Evolutionary conservation across 768 basidiomycete genomes (phyloP).

Genomic region (Boletus pseudopeckii): DNA sequence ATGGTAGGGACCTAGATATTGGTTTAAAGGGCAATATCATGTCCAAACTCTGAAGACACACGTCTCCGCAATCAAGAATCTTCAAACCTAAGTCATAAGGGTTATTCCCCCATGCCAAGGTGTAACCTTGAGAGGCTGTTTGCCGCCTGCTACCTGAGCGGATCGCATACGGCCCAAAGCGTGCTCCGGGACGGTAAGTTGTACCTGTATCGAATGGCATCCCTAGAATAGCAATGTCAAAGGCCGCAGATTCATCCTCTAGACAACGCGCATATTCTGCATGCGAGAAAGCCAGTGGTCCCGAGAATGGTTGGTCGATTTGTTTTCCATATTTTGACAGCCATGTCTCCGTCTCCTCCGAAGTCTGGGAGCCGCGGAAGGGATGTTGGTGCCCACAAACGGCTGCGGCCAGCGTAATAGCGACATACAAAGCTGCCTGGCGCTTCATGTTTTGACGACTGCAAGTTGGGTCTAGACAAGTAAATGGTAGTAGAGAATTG

Average conservation of each 20-base stretch:
- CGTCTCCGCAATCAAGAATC: constrained; percentile 84
- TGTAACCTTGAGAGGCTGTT: constrained; percentile 57
- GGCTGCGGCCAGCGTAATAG: background rate
- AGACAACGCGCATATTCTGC: constrained; percentile 51
- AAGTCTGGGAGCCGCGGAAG: background rate
- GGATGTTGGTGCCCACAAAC: constrained; percentile 15
- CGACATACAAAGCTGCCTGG: background rate
- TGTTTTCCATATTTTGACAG: constrained; percentile 71
- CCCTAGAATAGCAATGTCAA: constrained; percentile 72
- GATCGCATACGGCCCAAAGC: constrained; percentile 86
- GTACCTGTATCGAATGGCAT: constrained; percentile 77
- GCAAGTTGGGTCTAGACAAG: background rate
- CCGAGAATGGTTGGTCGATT: constrained; percentile 72
- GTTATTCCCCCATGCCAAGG: constrained; percentile 66
- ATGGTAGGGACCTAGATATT: constrained; percentile 60
- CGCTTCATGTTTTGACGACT: constrained; percentile 13
- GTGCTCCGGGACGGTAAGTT: constrained; percentile 58
- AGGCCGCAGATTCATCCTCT: constrained; percentile 18
- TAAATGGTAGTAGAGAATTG: background rate
- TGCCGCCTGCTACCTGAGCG: constrained; percentile 75
- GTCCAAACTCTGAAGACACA: constrained; percentile 24
- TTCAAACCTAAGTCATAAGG: constrained; percentile 57
- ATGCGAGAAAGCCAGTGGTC: constrained; percentile 81
- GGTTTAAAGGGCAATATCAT: background rate
- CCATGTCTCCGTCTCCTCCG: constrained; percentile 47